Percentiles rank a stretch among this genome's conserved stretches.
Evolutionary conservation across 2,329 filamentous ascomycete species (phyloP).

Genomic region (Monilinia polystroma): DNA sequence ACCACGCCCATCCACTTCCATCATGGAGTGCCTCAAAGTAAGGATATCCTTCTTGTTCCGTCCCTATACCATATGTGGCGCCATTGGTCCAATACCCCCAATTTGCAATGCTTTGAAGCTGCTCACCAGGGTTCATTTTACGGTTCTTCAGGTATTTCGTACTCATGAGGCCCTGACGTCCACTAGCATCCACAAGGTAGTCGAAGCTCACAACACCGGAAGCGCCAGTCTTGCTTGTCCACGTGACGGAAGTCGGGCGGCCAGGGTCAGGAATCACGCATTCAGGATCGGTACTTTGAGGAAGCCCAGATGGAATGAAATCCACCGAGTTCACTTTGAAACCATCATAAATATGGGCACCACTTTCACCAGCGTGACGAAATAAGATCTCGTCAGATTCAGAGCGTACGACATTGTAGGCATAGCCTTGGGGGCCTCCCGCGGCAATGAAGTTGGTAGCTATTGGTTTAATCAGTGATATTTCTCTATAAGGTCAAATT

Average conservation of each 20-base stretch:
- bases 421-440: slow-evolving; percentile 4
- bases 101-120: slow-evolving; percentile 11
- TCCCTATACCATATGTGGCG: slow-evolving; percentile 14
- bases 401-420: slow-evolving; percentile 34
- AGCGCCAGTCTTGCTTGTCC: neutral
- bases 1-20: slow-evolving; percentile 22
- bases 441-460: slow-evolving; percentile 7
- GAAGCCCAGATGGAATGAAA: neutral
- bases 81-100: slow-evolving; percentile 17
- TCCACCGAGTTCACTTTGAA: slow-evolving; percentile 14
- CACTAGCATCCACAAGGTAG: slow-evolving; percentile 19
- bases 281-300: neutral
- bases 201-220: slow-evolving; percentile 7
- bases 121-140: neutral
- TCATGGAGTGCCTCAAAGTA: slow-evolving; percentile 16
- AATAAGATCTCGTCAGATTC: slow-evolving; percentile 16
- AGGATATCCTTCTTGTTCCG: slow-evolving; percentile 4
- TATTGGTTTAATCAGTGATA: neutral
- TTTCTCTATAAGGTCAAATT: neutral
- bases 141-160: slow-evolving; percentile 21
- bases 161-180: neutral
- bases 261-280: neutral
- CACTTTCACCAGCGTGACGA: slow-evolving; percentile 15
- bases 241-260: neutral
- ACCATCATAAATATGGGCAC: slow-evolving; percentile 15